Evolutionary conservation across 2,329 filamentous ascomycete species (phyloP), one percentile per base, ranked within the genome.

Genomic region (Paecilomyces variotii): DNA sequence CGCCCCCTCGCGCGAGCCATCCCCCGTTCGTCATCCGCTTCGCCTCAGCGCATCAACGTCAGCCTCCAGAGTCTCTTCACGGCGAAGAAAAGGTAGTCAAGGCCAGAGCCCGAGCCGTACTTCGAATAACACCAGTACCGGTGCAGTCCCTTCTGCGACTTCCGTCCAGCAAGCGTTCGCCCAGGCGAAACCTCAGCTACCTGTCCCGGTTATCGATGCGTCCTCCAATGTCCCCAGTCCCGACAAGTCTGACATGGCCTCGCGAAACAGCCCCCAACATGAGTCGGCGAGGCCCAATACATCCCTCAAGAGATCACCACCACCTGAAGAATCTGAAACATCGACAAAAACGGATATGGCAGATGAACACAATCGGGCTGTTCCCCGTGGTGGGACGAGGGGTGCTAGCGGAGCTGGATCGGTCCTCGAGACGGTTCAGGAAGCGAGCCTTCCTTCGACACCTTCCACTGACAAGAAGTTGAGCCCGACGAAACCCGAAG

Each of bases 371-470:
- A 70, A 64, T 81, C 72, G 30, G 14, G 14, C 6, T 32, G 24
- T 25, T 59, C 65, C 63, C 27, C 61, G 64, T 53, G 84, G 76
- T 78, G 82, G 69, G 84, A 85, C 68, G 34, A 81, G 86, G 63
- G 83, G 82, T 60, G 79, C 81, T 56, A 85, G 80, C 69, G 82
- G 80, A 59, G 82, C 81, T 56, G 82, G 78, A 35, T 81, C 87
- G 54, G 84, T 84, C 54, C 78, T 97, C 59, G 93, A 96, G 75
- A 97, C 94, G 0, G 93, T 97, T 14, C 89, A 96, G 71, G 93
- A 97, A 79, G 87, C 88, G 57, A 94, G 90, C 75, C 84, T 90
- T 60, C 86, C 88, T 51, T 86, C 85, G 55, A 89, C 89, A 0
- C 88, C 90, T 12, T 79, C 77, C 12, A 77, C 67, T 51, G 70